Conservation (phyloP, 345 rosid species). For the Eutrema heterophyllum region DNA sequence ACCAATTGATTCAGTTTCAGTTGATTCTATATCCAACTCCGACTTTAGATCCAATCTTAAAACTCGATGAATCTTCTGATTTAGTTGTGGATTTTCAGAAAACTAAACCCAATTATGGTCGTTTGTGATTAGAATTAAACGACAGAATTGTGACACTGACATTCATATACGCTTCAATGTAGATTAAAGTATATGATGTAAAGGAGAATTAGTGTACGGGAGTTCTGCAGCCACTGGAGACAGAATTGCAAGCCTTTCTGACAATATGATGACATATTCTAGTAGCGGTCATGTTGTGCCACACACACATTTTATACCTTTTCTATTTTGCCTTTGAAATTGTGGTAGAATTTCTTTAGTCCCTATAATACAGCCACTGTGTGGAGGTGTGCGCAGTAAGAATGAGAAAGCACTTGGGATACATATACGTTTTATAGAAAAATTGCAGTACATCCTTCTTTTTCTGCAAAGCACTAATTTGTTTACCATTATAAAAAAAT, state of each 20-base stretch:
- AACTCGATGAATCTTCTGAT: background rate
- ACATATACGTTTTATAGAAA: too few relatives aligned
- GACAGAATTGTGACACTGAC: too few relatives aligned
- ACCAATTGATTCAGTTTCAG: background rate
- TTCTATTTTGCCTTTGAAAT: too few relatives aligned
- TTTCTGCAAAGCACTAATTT: background rate
- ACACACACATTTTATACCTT: too few relatives aligned
- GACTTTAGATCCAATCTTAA: background rate
- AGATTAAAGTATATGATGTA: constrained; percentile 91
- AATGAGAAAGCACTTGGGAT: constrained; percentile 11
- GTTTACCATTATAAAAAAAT: background rate
- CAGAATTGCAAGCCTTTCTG: too few relatives aligned
- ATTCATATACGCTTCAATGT: background rate
- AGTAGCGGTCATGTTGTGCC: too few relatives aligned
- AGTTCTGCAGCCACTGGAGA: too few relatives aligned
- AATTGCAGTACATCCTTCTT: too few relatives aligned
- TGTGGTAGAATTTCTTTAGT: too few relatives aligned
- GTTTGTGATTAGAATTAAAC: background rate
- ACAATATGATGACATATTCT: too few relatives aligned
- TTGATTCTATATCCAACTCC: background rate
- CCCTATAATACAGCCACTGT: background rate
- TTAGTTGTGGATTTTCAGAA: too few relatives aligned
- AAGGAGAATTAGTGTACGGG: constrained; percentile 54
- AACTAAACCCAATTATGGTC: background rate
- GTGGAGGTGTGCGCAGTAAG: background rate